Evolutionary conservation across 768 basidiomycete genomes (phyloP).

Genomic region (Tremella mesenterica): DNA sequence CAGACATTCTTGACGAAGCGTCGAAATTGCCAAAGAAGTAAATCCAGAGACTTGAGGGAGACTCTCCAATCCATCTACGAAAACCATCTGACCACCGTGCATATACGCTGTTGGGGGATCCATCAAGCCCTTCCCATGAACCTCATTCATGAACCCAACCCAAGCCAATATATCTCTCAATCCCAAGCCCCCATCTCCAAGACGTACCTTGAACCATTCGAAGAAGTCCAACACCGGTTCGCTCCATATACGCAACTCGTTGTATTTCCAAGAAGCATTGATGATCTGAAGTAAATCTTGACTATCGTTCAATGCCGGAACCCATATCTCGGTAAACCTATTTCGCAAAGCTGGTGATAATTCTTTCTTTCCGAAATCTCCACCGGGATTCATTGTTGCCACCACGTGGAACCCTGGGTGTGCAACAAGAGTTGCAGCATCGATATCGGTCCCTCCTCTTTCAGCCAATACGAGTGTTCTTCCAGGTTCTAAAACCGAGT

Average conservation of each 20-base stretch:
- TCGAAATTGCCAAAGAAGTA: slow-evolving; percentile 54
- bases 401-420: slow-evolving; percentile 69
- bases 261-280: slow-evolving; percentile 57
- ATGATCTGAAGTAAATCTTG: slow-evolving; percentile 72
- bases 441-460: slow-evolving; percentile 66
- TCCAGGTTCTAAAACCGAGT: slow-evolving; percentile 89
- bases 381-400: slow-evolving; percentile 98
- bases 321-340: slow-evolving; percentile 99
- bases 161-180: slow-evolving; percentile 87
- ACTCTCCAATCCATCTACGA: slow-evolving; percentile 78
- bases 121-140: slow-evolving; percentile 40
- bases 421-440: slow-evolving; percentile 61
- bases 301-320: slow-evolving; percentile 68
- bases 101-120: slow-evolving; percentile 18
- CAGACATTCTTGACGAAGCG: slow-evolving; percentile 57
- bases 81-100: slow-evolving; percentile 86
- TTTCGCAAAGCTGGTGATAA: slow-evolving; percentile 92
- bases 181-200: slow-evolving; percentile 55
- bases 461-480: slow-evolving; percentile 87
- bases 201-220: slow-evolving; percentile 62
- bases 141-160: slow-evolving; percentile 75
- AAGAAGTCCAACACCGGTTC: slow-evolving; percentile 62
- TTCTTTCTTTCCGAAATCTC: slow-evolving; percentile 98
- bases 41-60: slow-evolving; percentile 64
- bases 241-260: slow-evolving; percentile 54